phyloP scores from a whole-genome alignment of 257 asterid species.

The Solanum appendiculatum region DNA sequence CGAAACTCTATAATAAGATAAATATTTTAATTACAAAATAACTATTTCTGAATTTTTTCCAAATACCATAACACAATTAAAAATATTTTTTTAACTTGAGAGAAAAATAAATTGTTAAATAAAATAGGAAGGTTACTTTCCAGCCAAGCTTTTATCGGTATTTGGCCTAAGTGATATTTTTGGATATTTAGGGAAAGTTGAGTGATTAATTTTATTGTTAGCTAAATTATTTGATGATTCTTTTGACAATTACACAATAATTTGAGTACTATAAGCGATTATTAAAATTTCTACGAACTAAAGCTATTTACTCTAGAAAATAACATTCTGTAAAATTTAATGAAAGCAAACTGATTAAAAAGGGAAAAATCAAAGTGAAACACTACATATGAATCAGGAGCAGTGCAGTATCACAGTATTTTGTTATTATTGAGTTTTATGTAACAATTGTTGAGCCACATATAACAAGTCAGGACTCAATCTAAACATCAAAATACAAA shows the following conservation, averaged over 20 bases:
- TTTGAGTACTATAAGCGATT: not conserved
- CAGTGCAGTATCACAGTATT: not conserved
- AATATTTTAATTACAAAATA: not conserved
- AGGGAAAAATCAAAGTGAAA: not conserved
- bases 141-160: not conserved
- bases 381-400: not conserved
- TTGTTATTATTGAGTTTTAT: not conserved
- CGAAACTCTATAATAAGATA: not conserved
- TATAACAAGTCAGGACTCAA: constrained; percentile 11
- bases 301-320: not conserved
- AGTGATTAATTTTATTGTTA: not conserved
- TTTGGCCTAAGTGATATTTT: not conserved
- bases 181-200: too few species aligned
- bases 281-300: not conserved
- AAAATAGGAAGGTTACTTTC: too few species aligned
- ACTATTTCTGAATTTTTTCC: not conserved
- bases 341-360: too few species aligned
- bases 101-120: too few species aligned
- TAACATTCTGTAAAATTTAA: not conserved
- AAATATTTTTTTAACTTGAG: not conserved
- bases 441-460: not conserved
- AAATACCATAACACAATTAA: not conserved
- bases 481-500: constrained; percentile 19
- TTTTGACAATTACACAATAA: too few species aligned
- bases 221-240: not conserved